A percentile compares a stretch with the other conserved stretches of the same genome.
These are phyloP conservation scores for Lumnitzera littorea DNA, from an alignment of 345 rosid species.

Conservation along the genomic window DNA sequence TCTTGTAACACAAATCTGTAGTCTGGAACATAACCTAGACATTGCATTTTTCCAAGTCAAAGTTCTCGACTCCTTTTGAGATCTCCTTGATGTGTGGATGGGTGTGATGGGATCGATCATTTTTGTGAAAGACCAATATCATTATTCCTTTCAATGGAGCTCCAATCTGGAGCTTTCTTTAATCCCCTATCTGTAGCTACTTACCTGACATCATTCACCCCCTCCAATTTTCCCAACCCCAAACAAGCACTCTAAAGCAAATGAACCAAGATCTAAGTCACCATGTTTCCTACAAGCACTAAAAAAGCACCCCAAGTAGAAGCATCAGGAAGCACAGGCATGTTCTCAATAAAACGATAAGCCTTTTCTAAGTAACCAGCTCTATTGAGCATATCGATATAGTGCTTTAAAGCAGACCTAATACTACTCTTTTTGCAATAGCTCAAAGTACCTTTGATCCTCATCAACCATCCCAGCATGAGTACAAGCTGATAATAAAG, in stretches of 20 bases:
- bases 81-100: constrained; percentile 9
- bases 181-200: constrained; percentile 25
- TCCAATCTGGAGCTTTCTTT: constrained; percentile 42
- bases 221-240: constrained; percentile 35
- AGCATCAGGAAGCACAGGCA: constrained; percentile 34
- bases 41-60: constrained; percentile 10
- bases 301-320: too few species aligned
- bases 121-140: constrained; percentile 13
- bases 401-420: constrained; percentile 31
- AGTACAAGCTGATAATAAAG: constrained; percentile 43
- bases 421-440: constrained; percentile 23
- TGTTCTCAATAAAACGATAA: constrained; percentile 25
- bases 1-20: constrained; percentile 20
- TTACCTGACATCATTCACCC: constrained; percentile 29
- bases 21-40: constrained; percentile 20
- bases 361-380: constrained; percentile 38
- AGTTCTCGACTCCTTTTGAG: constrained; percentile 11
- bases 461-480: constrained; percentile 41
- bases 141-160: constrained; percentile 37
- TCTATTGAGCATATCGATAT: constrained; percentile 42
- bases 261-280: constrained; percentile 29
- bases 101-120: constrained; percentile 3
- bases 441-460: constrained; percentile 26
- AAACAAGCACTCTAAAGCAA: constrained; percentile 28
- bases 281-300: constrained; percentile 9